Evolutionary conservation across 2,329 filamentous ascomycete genomes (phyloP), one percentile per base, ranked within the genome.

Genomic region (Pyrenochaeta sp.): DNA sequence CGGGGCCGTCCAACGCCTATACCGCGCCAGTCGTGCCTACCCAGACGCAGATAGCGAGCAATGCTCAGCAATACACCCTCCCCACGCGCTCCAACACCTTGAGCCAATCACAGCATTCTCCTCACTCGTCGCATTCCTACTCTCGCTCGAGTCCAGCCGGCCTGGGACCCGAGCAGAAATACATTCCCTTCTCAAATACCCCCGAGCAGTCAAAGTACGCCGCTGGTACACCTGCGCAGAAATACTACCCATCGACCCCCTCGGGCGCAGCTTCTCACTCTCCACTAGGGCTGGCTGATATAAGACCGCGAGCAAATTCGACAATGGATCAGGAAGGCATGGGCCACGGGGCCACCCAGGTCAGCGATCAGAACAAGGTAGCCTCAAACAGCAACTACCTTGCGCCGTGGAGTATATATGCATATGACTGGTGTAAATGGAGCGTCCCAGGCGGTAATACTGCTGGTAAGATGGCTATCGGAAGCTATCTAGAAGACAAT

Each of bases 381-480:
- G 90, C 74, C 78, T 91, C 74, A 5, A 96, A 94, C 63, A 96
- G 92, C 83, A 97, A 94, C 76, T 97, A 97, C 74, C 81, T 96
- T 62, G 93, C 94, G 4, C 93, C 94, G 0, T 99, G 95, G 92
- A 90, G 93, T 13, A 89, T 96, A 54, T 99, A 98, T 77, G 94
- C 95, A 12, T 94, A 96, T 71, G 95, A 99, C 80, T 99, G 95
- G 95, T 99, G 95, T 82, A 99, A 99, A 79, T 99, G 95, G 94
- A 88, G 91, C 15, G 89, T 94, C 2, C 88, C 92, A 40, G 81
- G 82, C 36, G 76, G 77, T 34, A 79, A 89, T 66, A 89, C 91
- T 61, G 92, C 92, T 3, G 95, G 95, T 39, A 98, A 98, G 79
- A 86, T 99, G 68, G 95, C 95, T 12, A 85, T 99, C 39, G 95